Conservation (phyloP, 1,284 basidiomycete genomes). For the Ceratobasidium theobromae region DNA sequence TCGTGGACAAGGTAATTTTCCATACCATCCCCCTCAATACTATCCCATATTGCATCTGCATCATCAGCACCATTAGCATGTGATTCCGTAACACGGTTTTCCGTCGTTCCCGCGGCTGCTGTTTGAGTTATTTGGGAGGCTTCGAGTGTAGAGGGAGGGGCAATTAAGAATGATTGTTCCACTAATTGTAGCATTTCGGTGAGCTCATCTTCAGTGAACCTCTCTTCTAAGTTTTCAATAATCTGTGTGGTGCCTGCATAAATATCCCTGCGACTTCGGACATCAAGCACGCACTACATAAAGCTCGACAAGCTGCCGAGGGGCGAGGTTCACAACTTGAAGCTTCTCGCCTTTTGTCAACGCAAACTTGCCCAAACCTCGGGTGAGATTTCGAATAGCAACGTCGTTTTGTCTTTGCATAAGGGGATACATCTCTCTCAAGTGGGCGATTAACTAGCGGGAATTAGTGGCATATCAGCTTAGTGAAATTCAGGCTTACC, state of each 20-base stretch:
- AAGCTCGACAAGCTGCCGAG: constrained; percentile 78
- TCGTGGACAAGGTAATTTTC: constrained; percentile 26
- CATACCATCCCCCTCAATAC: constrained; percentile 13
- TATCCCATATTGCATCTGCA: constrained; percentile 27
- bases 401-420: constrained; percentile 65
- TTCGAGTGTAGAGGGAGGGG: neutral
- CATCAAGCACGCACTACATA: constrained; percentile 70
- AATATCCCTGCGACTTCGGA: neutral
- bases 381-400: constrained; percentile 66
- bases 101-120: neutral
- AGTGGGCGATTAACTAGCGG: constrained; percentile 75
- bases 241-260: constrained; percentile 55
- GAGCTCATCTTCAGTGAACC: constrained; percentile 67
- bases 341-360: constrained; percentile 91
- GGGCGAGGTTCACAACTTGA: constrained; percentile 86
- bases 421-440: constrained; percentile 71
- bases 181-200: constrained; percentile 67
- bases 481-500: constrained; percentile 49
- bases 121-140: neutral
- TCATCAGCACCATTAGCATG: constrained; percentile 70
- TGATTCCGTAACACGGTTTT: constrained; percentile 38
- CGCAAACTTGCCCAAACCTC: constrained; percentile 63
- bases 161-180: constrained; percentile 7
- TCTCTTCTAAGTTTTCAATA: constrained; percentile 85
- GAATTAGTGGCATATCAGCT: neutral